Conservation (phyloP, 352 stramenopile genomes). For the Pythium monospermum region DNA sequence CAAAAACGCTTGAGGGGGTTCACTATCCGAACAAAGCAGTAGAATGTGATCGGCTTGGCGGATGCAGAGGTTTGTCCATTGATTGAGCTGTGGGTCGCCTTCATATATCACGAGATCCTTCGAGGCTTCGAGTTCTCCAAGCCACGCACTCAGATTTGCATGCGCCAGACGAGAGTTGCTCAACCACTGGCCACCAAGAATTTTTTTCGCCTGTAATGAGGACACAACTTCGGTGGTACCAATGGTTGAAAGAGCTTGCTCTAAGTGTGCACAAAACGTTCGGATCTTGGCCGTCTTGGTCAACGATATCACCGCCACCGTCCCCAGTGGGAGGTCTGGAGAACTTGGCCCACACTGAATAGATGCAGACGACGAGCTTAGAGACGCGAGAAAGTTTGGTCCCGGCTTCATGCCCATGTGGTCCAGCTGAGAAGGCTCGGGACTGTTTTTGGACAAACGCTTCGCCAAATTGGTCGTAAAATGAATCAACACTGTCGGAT, state of each 20-base stretch:
- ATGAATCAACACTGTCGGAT: constrained; percentile 66
- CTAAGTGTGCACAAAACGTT: constrained; percentile 69
- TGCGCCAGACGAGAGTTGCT: constrained; percentile 56
- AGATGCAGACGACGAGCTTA: constrained; percentile 29
- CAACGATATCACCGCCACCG: constrained; percentile 70
- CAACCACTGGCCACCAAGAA: constrained; percentile 67
- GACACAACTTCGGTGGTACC: constrained; percentile 65
- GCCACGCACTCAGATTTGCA: constrained; percentile 72
- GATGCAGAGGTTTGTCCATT: constrained; percentile 82
- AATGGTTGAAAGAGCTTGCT: constrained; percentile 57
- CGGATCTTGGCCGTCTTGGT: constrained; percentile 71
- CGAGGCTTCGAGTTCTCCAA: constrained; percentile 75
- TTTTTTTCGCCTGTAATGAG: constrained; percentile 55
- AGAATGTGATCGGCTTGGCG: constrained; percentile 83
- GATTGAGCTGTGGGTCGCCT: constrained; percentile 59
- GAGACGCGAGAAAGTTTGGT: constrained; percentile 50
- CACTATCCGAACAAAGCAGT: constrained; percentile 68
- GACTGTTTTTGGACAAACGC: constrained; percentile 42
- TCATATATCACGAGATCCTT: constrained; percentile 82
- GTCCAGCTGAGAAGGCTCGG: constrained; percentile 31
- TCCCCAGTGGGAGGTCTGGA: constrained; percentile 48
- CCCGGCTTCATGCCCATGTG: constrained; percentile 29
- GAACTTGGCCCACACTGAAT: constrained; percentile 20
- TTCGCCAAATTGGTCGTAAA: constrained; percentile 76
- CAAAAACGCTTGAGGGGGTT: constrained; percentile 59